phyloP scores from a whole-genome alignment of 2,329 filamentous ascomycete genomes.

The Trichoderma sp. region DNA sequence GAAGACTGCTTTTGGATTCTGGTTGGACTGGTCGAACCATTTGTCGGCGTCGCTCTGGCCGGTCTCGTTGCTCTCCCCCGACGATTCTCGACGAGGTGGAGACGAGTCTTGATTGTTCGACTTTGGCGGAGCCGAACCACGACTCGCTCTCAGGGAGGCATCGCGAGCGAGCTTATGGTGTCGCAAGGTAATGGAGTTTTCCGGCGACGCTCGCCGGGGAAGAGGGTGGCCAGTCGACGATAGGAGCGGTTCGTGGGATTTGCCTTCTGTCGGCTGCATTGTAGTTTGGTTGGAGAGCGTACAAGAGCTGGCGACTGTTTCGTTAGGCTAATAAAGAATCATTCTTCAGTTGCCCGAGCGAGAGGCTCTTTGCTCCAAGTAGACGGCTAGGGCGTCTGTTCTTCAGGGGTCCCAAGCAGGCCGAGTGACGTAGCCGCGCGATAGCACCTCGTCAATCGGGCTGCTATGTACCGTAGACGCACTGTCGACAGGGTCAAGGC shows the following conservation, averaged over 20 bases:
- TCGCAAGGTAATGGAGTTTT: slow-evolving; percentile 51
- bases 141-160: slow-evolving; percentile 40
- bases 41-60: slow-evolving; percentile 53
- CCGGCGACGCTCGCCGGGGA: slow-evolving; percentile 49
- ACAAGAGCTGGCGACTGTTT: neutral
- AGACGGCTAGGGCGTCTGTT: neutral
- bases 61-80: slow-evolving; percentile 54
- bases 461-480: slow-evolving; percentile 11
- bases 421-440: slow-evolving; percentile 26
- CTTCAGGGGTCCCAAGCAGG: slow-evolving; percentile 16
- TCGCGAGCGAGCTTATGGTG: slow-evolving; percentile 52
- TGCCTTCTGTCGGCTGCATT: slow-evolving; percentile 39
- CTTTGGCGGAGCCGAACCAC: slow-evolving; percentile 34
- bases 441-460: slow-evolving; percentile 11
- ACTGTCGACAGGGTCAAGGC: slow-evolving; percentile 6
- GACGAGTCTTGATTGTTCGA: slow-evolving; percentile 30
- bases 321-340: neutral
- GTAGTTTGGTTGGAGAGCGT: slow-evolving; percentile 21
- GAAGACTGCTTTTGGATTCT: slow-evolving; percentile 50
- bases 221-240: slow-evolving; percentile 44
- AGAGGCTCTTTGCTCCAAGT: neutral
- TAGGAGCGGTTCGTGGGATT: slow-evolving; percentile 35
- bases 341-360: slow-evolving; percentile 3
- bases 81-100: slow-evolving; percentile 46
- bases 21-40: slow-evolving; percentile 59